These are phyloP conservation scores for Solanum corneliomulleri DNA, from an alignment of 257 asterid species.

Conservation along the genomic window DNA sequence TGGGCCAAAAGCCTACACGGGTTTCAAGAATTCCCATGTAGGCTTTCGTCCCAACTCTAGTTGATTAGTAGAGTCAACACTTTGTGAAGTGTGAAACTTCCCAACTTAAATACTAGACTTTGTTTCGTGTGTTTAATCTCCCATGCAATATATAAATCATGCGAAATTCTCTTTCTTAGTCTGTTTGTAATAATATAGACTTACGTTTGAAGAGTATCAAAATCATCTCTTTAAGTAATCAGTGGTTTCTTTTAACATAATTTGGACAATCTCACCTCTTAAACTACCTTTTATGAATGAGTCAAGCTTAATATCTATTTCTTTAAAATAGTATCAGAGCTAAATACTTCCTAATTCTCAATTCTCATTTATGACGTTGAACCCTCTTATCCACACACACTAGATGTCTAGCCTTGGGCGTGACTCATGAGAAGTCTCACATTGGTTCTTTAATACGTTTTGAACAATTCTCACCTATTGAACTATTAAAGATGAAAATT, in stretches of 20 bases:
- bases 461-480: neutral
- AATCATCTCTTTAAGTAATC: neutral
- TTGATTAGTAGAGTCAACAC: neutral
- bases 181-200: neutral
- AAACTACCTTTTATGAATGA: fast-evolving
- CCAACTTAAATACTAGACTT: neutral
- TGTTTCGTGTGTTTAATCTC: neutral
- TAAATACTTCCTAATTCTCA: neutral
- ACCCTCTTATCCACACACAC: neutral
- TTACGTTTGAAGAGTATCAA: neutral
- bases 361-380: neutral
- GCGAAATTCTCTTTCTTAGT: neutral
- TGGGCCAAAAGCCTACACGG: neutral
- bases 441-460: neutral
- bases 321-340: neutral
- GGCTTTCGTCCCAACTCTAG: neutral
- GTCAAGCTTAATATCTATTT: neutral
- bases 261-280: neutral
- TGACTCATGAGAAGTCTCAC: neutral
- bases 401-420: neutral
- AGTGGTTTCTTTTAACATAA: neutral
- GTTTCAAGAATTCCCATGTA: neutral
- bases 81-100: neutral
- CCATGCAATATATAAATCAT: neutral
- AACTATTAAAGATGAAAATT: neutral